Percentiles rank a stretch among this genome's conserved stretches.
These are phyloP conservation scores for Pythium pectinolyticum DNA, from an alignment of 352 stramenopile genomes.

Conservation along the genomic window DNA sequence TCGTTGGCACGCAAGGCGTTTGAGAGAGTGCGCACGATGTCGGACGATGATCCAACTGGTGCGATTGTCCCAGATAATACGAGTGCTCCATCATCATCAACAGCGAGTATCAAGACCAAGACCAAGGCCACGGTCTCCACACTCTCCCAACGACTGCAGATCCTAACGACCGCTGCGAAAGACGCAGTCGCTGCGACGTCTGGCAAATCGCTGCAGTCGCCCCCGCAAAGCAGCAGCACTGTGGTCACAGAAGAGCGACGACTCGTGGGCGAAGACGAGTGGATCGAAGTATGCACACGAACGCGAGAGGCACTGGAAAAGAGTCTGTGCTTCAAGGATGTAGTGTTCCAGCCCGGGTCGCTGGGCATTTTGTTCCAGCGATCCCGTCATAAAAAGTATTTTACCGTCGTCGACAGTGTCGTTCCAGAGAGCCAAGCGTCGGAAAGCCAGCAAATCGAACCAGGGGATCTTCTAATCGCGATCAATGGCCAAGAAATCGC, in stretches of 20 bases:
- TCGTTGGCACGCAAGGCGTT: conserved; percentile 28
- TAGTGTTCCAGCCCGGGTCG: conserved; percentile 65
- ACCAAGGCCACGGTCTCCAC: conserved; percentile 42
- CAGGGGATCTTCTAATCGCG: conserved; percentile 70
- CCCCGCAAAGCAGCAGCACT: neutral
- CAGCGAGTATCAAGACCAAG: conserved; percentile 20
- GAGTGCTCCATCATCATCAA: neutral
- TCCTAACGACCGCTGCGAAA: conserved; percentile 68
- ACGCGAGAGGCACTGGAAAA: conserved; percentile 54
- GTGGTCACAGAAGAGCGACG: conserved; percentile 32
- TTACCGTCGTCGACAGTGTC: conserved; percentile 79
- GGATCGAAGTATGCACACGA: conserved; percentile 68
- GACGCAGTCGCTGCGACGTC: conserved; percentile 41
- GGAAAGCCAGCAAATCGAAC: conserved; percentile 59
- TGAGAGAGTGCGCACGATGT: conserved; percentile 30
- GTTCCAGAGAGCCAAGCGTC: conserved; percentile 79
- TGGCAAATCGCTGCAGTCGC: conserved; percentile 26
- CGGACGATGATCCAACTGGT: conserved; percentile 26
- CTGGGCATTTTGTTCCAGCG: conserved; percentile 84
- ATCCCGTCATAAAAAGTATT: conserved; percentile 64
- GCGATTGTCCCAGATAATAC: conserved; percentile 16
- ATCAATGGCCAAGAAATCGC: conserved; percentile 75
- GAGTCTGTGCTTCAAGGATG: conserved; percentile 54
- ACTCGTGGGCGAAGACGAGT: conserved; percentile 62
- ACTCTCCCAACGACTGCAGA: conserved; percentile 64